Evolutionary conservation across 768 basidiomycete genomes (phyloP), one percentile per base, ranked within the genome.

Genomic region (Lentinula detonsa): DNA sequence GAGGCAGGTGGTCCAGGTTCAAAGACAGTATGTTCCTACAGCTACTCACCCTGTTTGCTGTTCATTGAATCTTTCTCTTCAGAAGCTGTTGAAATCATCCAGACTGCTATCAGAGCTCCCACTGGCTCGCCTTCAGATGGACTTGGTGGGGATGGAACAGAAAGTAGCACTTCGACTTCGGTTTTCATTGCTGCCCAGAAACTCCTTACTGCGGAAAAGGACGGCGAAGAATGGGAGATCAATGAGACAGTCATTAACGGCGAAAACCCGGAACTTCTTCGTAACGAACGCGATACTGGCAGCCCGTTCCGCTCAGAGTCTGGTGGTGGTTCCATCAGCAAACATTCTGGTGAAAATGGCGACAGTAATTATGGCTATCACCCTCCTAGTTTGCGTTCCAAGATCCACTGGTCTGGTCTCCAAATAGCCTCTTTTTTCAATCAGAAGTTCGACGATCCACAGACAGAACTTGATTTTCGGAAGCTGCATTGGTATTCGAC

Each of bases 151-250:
- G 59, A 43, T 15, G 59, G 31, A 2, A 39, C 59, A 39, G 59
- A 60, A 43, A 51, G 49, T 21, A 60, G 49, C 16, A 60, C 59
- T 50, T 59, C 58, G 37, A 59, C 58, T 31, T 60, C 59, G 18
- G 59, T 49, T 31, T 60, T 60, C 23, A 16, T 60, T 9, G 59
- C 59, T 6, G 50, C 59, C 11, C 59, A 60, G 15, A 40, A 35
- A n/a, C 21, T 51, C 11, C 31, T 60, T 10, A 60, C 15, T n/a
- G 59, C 59, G 6, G 50, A 60, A 49, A 60, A 50, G 15, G 59
- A 60, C 33, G 59, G 59, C 35, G 33, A 39, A 5, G 59, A 60
- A 28, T 60, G 59, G 59, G 50, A 50, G 23, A 49, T 60, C 5
- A 40, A 60, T 34, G 59, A 60, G 28, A 43, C 39, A 4, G 50